phyloP scores from a whole-genome alignment of 441 rosid genomes.

The Breynia disticha region DNA sequence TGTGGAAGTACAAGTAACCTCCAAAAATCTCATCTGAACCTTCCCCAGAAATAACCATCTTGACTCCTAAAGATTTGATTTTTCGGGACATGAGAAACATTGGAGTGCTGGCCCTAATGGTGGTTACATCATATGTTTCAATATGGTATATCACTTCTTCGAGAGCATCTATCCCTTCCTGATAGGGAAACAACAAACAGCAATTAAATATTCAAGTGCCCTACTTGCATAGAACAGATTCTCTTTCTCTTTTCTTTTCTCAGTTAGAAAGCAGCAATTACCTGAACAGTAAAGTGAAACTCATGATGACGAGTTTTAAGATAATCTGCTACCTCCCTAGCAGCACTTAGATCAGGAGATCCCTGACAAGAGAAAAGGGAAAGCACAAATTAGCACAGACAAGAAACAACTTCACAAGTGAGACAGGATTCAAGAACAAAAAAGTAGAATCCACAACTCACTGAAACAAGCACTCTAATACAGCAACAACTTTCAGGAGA shows the following conservation, averaged over 20 bases:
- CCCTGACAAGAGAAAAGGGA: slow-evolving; percentile 39
- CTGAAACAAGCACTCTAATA: not conserved
- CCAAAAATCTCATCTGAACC: slow-evolving; percentile 98
- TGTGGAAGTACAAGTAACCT: slow-evolving; percentile 95
- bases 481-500: not conserved
- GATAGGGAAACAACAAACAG: slow-evolving; percentile 17
- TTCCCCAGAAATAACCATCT: slow-evolving; percentile 99
- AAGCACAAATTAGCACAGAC: slow-evolving; percentile 4
- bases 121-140: slow-evolving; percentile 97
- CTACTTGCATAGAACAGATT: not conserved
- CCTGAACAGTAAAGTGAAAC: slow-evolving; percentile 95
- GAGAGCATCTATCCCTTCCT: slow-evolving; percentile 97
- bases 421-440: not conserved
- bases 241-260: slow-evolving; percentile 5
- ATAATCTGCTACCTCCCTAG: slow-evolving; percentile 93
- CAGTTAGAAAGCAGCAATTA: slow-evolving; percentile 14
- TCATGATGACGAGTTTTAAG: slow-evolving; percentile 94
- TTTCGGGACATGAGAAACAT: slow-evolving; percentile 99
- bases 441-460: not conserved
- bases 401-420: not conserved
- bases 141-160: slow-evolving; percentile 96
- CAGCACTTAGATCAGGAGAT: slow-evolving; percentile 92
- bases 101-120: slow-evolving; percentile 96
- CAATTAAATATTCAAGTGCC: slow-evolving; percentile 5
- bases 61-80: slow-evolving; percentile 95